Evolutionary conservation across 2,329 filamentous ascomycete species (phyloP).

Genomic region (Trichoderma harzianum): DNA sequence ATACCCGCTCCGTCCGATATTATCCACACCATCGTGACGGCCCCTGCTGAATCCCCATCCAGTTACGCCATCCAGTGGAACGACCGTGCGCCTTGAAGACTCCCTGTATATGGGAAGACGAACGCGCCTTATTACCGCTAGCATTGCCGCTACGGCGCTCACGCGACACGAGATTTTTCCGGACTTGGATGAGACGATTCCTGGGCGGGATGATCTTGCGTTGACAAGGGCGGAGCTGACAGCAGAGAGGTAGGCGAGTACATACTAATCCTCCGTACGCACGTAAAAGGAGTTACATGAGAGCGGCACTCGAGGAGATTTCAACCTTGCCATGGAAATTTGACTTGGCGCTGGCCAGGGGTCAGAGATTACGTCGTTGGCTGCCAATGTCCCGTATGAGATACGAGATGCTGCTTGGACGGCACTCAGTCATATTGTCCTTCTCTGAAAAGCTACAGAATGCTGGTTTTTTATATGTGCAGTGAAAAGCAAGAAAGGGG

Average conservation of each 20-base stretch:
- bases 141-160: not conserved
- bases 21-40: constrained; percentile 15
- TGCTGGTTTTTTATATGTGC: not conserved
- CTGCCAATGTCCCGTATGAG: not conserved
- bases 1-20: constrained; percentile 8
- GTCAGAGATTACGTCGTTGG: not conserved
- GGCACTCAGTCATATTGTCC: not conserved
- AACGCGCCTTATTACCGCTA: not conserved
- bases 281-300: not conserved
- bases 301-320: not conserved
- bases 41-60: constrained; percentile 9
- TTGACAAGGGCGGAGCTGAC: not conserved
- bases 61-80: constrained; percentile 15
- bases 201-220: not conserved
- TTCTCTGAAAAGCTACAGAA: not conserved
- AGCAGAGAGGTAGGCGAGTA: not conserved
- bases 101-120: not conserved
- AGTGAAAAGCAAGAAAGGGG: not conserved
- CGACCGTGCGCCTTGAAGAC: constrained; percentile 7
- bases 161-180: constrained; percentile 3
- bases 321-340: not conserved
- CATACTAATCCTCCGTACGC: not conserved
- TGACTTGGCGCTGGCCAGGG: not conserved
- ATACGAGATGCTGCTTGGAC: not conserved
- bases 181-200: not conserved